phyloP scores from a whole-genome alignment of 331 rosid genomes.

The Spiraea crenata region DNA sequence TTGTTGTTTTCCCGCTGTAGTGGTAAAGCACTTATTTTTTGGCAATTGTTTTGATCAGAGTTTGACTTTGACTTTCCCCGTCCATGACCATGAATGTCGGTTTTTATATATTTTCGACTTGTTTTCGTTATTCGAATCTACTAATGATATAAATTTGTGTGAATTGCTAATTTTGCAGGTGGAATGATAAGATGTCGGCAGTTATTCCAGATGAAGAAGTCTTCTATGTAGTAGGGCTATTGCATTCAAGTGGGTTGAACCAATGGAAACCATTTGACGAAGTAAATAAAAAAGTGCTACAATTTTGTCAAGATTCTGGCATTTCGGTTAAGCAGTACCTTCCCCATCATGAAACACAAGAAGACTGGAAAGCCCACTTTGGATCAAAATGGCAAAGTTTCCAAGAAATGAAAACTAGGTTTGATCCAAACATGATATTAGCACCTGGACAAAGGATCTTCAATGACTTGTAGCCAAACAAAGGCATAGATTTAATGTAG shows the following conservation, averaged over 20 bases:
- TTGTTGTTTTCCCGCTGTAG: too few species aligned
- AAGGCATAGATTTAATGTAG: background rate
- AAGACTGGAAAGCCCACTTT: conserved; percentile 58
- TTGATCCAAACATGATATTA: conserved; percentile 66
- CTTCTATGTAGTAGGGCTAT: conserved; percentile 48
- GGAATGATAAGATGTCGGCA: conserved; percentile 73
- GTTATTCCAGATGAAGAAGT: conserved; percentile 62
- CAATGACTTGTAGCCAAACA: conserved; percentile 7
- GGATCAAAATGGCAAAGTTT: conserved; percentile 67
- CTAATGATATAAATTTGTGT: background rate
- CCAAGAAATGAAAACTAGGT: conserved; percentile 39
- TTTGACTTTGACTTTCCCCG: too few species aligned
- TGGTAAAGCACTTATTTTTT: too few species aligned
- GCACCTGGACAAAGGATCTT: conserved; percentile 83
- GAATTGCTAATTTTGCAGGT: conserved; percentile 35
- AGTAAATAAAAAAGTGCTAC: conserved; percentile 44
- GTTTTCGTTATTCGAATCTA: too few species aligned
- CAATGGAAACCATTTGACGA: conserved; percentile 28
- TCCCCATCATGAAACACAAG: conserved; percentile 39
- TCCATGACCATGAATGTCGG: too few species aligned
- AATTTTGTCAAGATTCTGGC: conserved; percentile 41
- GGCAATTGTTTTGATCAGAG: too few species aligned
- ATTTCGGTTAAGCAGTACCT: conserved; percentile 57
- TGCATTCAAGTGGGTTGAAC: conserved; percentile 35
- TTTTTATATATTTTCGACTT: background rate